Evolutionary conservation across 1,284 basidiomycete species (phyloP).

Genomic region (Thelephora terrestris): DNA sequence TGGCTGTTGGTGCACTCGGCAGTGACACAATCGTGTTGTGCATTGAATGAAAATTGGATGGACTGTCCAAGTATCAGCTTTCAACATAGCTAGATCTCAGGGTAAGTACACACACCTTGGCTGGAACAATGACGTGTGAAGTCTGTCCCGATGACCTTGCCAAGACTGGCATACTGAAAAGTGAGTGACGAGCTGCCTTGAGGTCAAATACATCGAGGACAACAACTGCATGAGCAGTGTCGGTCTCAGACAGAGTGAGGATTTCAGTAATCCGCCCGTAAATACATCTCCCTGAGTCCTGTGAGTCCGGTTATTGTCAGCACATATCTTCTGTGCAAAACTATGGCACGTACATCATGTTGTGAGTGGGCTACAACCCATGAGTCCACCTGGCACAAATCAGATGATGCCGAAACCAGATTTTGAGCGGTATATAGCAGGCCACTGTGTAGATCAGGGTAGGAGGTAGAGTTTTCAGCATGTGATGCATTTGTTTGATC

Average conservation of each 20-base stretch:
- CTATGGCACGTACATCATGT: background rate
- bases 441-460: background rate
- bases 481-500: background rate
- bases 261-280: background rate
- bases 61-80: conserved; percentile 3
- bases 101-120: background rate
- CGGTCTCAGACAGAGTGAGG: too few relatives aligned
- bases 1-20: too few relatives aligned
- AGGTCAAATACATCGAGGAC: background rate
- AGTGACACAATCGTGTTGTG: conserved; percentile 11
- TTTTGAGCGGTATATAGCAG: background rate
- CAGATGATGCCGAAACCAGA: background rate
- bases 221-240: background rate
- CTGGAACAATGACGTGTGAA: background rate
- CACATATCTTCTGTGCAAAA: too few relatives aligned
- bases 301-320: background rate
- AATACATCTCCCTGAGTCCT: conserved; percentile 1
- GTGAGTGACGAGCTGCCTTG: background rate
- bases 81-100: background rate
- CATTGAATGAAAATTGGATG: conserved; percentile 8
- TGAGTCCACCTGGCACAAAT: background rate
- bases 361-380: conserved; percentile 1
- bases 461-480: background rate
- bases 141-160: background rate
- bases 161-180: background rate